Evolutionary conservation across 2,329 filamentous ascomycete species (phyloP), one percentile per base, ranked within the genome.

Genomic region (Microsporum audouinii): DNA sequence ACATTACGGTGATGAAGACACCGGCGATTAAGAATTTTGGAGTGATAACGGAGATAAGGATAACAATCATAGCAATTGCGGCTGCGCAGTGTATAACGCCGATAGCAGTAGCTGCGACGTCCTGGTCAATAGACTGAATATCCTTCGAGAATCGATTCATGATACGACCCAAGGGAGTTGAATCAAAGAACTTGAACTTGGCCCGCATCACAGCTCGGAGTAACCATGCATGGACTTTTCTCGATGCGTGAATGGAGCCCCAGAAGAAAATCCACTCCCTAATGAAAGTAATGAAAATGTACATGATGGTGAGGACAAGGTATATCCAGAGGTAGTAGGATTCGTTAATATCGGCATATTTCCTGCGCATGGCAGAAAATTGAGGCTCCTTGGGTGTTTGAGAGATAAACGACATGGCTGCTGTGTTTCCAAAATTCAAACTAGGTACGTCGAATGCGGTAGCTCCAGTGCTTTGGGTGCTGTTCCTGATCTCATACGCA

Each of bases 71-170:
- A 41, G 94, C 71, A 51, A 97, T 83, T 1, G 83, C 84, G 14
- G 82, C 83, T 58, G 87, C 70, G 69, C 84, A 86, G 70, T 87
- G 84, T 17, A 87, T 77, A 65, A 86, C 83, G 57, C 85, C 84
- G 66, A 97, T 91, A 27, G 94, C 92, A 45, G 95, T 86, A 1
- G 91, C 90, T 0, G 94, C 91, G 62, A 99, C 89, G 73, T 99
- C 94, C 72, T 99, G 94, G 67, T 99, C 94, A 23, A 99, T 82
- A 8, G 91, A 86, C 72, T 99, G 91, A 12, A 99, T 83, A 72
- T 99, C 94, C 75, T 97, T 97, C 72, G 92, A 97, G 77, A 99
- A 99, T 23, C 94, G 85, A 75, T 99, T 99, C 87, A 97, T 97
- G 69, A 99, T 81, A 74, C 96, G 92, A 10, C 94, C 94, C 0